phyloP scores from a whole-genome alignment of 495 filamentous ascomycete genomes.

The Penicillium herquei region DNA sequence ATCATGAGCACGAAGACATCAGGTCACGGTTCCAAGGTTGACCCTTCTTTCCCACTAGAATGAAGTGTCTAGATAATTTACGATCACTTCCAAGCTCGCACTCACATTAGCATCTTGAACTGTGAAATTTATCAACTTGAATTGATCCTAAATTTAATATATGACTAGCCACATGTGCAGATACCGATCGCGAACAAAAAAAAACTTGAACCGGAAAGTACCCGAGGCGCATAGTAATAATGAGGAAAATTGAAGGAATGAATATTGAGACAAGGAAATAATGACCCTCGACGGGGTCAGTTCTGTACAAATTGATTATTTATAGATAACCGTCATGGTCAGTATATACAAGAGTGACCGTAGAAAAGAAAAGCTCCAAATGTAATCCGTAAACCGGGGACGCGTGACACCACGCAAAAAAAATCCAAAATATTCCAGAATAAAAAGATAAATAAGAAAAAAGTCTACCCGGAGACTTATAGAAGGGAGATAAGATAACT shows the following conservation, averaged over 20 bases:
- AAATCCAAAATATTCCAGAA: constrained; percentile 1
- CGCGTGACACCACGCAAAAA: constrained; percentile 11
- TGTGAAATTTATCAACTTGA: too few species aligned
- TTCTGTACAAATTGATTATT: constrained; percentile 27
- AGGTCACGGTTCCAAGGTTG: too few species aligned
- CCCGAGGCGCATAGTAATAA: neutral
- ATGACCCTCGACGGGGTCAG: constrained; percentile 1
- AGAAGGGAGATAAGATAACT: constrained; percentile 5
- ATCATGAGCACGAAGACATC: too few species aligned
- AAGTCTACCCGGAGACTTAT: neutral
- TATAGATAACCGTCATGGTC: constrained; percentile 8
- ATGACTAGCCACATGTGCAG: too few species aligned
- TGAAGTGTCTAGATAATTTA: too few species aligned
- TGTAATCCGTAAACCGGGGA: constrained; percentile 7
- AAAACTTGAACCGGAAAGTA: too few species aligned
- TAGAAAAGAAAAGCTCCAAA: neutral
- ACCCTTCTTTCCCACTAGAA: too few species aligned
- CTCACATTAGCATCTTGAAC: too few species aligned
- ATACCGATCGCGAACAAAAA: too few species aligned
- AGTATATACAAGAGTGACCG: constrained; percentile 25
- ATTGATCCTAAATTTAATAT: too few species aligned
- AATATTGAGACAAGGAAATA: neutral
- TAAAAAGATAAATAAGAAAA: neutral
- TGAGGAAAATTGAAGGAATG: neutral
- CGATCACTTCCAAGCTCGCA: too few species aligned